A percentile compares a stretch with the other conserved stretches of the same genome.
These are phyloP conservation scores for Caryopteris hybrid DNA, from an alignment of 305 asterid genomes.

Conservation along the genomic window DNA sequence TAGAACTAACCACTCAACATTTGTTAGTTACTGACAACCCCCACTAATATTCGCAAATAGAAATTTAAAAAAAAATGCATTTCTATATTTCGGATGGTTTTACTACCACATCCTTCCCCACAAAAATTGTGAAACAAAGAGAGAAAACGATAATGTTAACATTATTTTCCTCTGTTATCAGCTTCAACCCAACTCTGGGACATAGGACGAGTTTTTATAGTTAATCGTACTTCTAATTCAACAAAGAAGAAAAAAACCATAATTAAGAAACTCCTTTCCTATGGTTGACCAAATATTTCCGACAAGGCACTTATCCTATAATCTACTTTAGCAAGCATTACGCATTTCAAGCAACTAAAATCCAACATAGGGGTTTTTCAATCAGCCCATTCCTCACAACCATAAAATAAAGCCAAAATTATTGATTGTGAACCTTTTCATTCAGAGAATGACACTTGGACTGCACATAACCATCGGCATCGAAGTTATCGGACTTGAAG, in stretches of 20 bases:
- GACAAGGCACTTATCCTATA: neutral
- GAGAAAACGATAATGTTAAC: neutral
- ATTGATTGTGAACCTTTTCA: constrained; percentile 58
- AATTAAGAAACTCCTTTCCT: neutral
- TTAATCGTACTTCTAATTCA: neutral
- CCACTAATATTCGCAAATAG: neutral
- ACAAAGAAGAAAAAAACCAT: neutral
- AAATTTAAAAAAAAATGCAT: neutral
- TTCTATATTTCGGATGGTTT: neutral
- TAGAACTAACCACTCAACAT: neutral
- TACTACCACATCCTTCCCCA: constrained; percentile 2
- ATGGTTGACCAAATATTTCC: constrained; percentile 5
- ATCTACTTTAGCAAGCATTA: constrained; percentile 1
- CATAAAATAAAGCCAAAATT: neutral
- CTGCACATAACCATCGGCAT: constrained; percentile 81
- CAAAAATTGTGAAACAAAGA: neutral
- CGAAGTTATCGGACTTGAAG: constrained; percentile 87
- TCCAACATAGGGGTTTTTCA: neutral
- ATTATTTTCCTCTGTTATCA: neutral
- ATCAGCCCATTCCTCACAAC: neutral
- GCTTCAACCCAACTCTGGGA: too few relatives aligned
- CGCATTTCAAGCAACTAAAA: too few relatives aligned
- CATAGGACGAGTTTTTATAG: neutral
- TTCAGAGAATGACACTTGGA: constrained; percentile 85
- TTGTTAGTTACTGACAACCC: constrained; percentile 7